These are phyloP conservation scores for Fusarium pseudocircinatum DNA, from an alignment of 2,329 filamentous ascomycete species.

Conservation along the genomic window DNA sequence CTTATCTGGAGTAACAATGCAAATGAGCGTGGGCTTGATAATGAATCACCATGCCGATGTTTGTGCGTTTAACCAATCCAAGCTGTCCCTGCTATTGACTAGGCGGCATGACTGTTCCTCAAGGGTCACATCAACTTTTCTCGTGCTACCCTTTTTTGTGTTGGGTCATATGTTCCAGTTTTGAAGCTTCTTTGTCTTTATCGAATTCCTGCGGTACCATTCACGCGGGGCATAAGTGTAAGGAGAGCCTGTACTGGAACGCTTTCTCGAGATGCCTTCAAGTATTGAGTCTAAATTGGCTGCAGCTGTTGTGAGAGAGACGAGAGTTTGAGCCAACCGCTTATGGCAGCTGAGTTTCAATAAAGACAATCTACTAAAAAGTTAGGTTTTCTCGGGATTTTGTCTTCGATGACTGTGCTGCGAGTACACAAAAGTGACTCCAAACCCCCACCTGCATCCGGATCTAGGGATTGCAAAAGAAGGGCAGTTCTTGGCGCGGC, in stretches of 20 bases:
- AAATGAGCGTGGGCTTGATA: constrained; percentile 11
- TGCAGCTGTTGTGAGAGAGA: background rate
- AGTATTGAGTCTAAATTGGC: background rate
- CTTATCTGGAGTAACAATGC: constrained; percentile 23
- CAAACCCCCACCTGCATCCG: constrained; percentile 34
- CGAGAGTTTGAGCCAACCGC: constrained; percentile 14
- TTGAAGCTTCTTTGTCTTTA: constrained; percentile 12
- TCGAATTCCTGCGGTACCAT: constrained; percentile 25
- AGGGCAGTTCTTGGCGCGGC: constrained; percentile 33
- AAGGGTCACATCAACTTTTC: constrained; percentile 22
- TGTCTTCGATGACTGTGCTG: constrained; percentile 1
- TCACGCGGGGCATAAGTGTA: background rate
- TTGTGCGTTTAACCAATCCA: constrained; percentile 6
- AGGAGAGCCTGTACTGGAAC: constrained; percentile 3
- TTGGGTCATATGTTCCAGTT: constrained; percentile 20
- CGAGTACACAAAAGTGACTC: constrained; percentile 2
- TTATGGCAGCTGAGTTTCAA: constrained; percentile 20
- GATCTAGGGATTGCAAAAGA: constrained; percentile 27
- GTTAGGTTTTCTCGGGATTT: constrained; percentile 3
- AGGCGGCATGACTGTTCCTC: constrained; percentile 23
- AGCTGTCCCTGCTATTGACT: constrained; percentile 3
- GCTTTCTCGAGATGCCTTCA: constrained; percentile 1
- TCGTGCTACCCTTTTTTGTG: constrained; percentile 24
- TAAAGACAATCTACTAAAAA: background rate
- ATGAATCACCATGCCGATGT: constrained; percentile 37